A percentile compares a stretch with the other conserved stretches of the same genome.
Evolutionary conservation across 129 eudicot genomes (phyloP).

Genomic region (Kitagawia praeruptora): DNA sequence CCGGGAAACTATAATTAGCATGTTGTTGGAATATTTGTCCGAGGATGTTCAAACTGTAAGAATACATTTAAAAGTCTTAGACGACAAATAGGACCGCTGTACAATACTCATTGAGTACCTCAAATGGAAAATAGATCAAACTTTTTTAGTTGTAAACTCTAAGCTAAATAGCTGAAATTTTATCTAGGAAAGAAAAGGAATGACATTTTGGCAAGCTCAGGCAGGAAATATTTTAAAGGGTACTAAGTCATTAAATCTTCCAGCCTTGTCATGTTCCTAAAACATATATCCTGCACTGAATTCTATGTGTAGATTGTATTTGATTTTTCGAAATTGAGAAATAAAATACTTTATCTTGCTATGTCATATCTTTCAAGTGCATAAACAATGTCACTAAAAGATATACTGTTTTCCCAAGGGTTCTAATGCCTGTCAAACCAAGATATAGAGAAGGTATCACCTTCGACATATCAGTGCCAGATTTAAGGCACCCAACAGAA

Average conservation of each 20-base stretch:
- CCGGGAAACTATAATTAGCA: neutral
- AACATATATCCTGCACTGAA: neutral
- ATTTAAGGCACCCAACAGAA: neutral
- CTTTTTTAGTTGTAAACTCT: neutral
- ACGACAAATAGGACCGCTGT: no score
- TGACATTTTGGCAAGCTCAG: neutral
- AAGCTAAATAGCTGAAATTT: neutral
- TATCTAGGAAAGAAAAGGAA: neutral
- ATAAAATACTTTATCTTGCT: neutral
- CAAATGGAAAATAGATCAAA: neutral
- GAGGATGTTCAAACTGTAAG: neutral
- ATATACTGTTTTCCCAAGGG: neutral
- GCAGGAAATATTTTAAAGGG: neutral
- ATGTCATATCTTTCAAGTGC: neutral
- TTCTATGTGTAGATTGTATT: neutral
- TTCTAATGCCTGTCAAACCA: neutral
- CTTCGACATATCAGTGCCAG: neutral
- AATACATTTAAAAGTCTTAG: neutral
- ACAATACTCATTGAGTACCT: neutral
- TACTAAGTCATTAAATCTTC: neutral
- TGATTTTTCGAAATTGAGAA: neutral
- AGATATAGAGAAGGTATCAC: neutral
- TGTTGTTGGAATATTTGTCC: neutral
- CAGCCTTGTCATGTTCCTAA: neutral
- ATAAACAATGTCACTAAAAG: conserved; percentile 1